Evolutionary conservation across 805 yeast genomes (phyloP).

Genomic region (Candida insectalens): DNA sequence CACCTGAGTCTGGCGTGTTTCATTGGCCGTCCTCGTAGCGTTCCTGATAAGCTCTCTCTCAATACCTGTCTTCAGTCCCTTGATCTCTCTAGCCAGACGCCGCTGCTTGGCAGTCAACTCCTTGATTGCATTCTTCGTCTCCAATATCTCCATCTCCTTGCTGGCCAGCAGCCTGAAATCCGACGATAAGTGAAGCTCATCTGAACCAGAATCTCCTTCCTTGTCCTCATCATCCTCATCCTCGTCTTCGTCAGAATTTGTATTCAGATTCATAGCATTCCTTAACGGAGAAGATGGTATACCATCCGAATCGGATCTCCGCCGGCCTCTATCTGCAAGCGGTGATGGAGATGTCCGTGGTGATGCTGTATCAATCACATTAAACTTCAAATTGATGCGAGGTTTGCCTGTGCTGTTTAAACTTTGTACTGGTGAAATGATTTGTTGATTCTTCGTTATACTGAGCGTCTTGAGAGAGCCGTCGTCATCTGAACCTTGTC

Average conservation of each 20-base stretch:
- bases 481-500: too few relatives aligned
- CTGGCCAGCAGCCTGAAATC: slow-evolving; percentile 53
- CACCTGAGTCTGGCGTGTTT: neutral
- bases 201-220: slow-evolving; percentile 1
- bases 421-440: too few relatives aligned
- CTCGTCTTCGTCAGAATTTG: neutral
- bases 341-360: too few relatives aligned
- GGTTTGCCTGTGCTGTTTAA: too few relatives aligned
- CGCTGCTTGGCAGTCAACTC: slow-evolving; percentile 30
- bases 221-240: neutral
- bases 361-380: too few relatives aligned
- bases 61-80: slow-evolving; percentile 35
- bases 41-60: slow-evolving; percentile 37
- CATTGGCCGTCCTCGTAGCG: slow-evolving; percentile 9
- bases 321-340: too few relatives aligned
- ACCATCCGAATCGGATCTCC: too few relatives aligned
- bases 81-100: slow-evolving; percentile 38
- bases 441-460: too few relatives aligned
- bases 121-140: slow-evolving; percentile 46
- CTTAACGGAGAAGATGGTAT: too few relatives aligned
- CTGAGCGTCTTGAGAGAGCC: too few relatives aligned
- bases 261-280: slow-evolving; percentile 1
- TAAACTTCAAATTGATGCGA: too few relatives aligned
- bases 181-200: slow-evolving; percentile 41
- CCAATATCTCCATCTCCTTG: slow-evolving; percentile 61